A percentile compares a stretch with the other conserved stretches of the same genome.
Conservation (phyloP, 768 basidiomycete species). For the Stropharia rugosoannulata region DNA sequence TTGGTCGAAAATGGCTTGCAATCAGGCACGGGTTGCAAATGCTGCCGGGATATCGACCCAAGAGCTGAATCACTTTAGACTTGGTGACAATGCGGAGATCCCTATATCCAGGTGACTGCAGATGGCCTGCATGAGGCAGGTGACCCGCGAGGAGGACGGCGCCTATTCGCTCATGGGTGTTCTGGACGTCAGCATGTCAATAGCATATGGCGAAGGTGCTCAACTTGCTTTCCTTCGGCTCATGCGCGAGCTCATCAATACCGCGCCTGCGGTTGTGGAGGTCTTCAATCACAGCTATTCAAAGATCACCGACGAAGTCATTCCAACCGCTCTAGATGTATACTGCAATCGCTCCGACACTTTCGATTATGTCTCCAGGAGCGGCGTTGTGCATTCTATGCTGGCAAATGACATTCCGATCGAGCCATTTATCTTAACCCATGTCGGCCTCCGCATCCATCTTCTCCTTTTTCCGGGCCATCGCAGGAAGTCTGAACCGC, state of each 20-base stretch:
- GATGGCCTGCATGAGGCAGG: background rate
- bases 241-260: background rate
- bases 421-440: no score
- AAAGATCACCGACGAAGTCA: no score
- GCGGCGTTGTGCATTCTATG: no score
- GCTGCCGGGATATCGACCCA: background rate
- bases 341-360: no score
- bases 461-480: no score
- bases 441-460: no score
- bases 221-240: background rate
- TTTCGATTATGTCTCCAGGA: no score
- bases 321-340: no score
- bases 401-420: no score
- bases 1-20: no score
- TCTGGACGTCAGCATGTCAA: background rate
- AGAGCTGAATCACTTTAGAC: background rate
- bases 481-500: no score
- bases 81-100: background rate
- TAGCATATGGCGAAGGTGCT: conserved; percentile 2
- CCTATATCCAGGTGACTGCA: background rate
- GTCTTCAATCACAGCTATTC: background rate
- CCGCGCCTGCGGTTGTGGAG: background rate
- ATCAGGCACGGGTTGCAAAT: no score
- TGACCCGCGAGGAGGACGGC: conserved; percentile 1
- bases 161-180: conserved; percentile 5